Percentiles rank a stretch among this genome's conserved stretches.
phyloP scores from a whole-genome alignment of 495 filamentous ascomycete genomes.

The Penicillium salamii region DNA sequence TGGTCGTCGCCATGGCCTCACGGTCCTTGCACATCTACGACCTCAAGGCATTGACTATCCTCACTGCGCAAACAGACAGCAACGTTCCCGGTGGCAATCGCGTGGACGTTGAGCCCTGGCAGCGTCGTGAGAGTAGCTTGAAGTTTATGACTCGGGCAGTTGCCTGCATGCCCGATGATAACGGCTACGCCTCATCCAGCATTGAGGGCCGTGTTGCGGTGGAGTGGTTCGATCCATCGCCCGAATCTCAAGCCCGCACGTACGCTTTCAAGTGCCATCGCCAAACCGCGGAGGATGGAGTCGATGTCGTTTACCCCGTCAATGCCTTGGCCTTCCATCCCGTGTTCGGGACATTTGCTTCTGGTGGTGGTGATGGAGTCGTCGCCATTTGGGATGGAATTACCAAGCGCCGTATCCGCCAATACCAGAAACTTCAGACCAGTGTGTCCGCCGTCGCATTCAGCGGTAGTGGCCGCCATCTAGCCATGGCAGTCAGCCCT shows the following conservation, averaged over 20 bases:
- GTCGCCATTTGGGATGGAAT: slow-evolving; percentile 96
- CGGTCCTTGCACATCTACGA: slow-evolving; percentile 92
- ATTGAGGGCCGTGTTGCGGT: slow-evolving; percentile 95
- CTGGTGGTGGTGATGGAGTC: slow-evolving; percentile 88
- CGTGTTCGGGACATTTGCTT: slow-evolving; percentile 84
- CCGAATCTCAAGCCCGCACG: slow-evolving; percentile 81
- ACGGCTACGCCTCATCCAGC: slow-evolving; percentile 80
- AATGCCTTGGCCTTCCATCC: slow-evolving; percentile 94
- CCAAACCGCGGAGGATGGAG: slow-evolving; percentile 59
- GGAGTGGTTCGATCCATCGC: slow-evolving; percentile 91
- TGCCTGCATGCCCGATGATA: slow-evolving; percentile 94
- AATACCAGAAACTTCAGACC: slow-evolving; percentile 79
- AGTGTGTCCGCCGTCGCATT: slow-evolving; percentile 78
- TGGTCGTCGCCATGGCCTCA: slow-evolving; percentile 94
- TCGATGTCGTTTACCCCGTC: slow-evolving; percentile 92
- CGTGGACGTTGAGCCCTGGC: slow-evolving; percentile 73
- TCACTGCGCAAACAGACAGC: slow-evolving; percentile 49
- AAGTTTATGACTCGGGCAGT: slow-evolving; percentile 95
- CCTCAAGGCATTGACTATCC: slow-evolving; percentile 59
- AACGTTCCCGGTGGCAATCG: slow-evolving; percentile 30
- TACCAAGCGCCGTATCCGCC: slow-evolving; percentile 83
- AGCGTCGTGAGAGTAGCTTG: slow-evolving; percentile 82
- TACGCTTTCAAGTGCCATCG: slow-evolving; percentile 99
- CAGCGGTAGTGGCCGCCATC: slow-evolving; percentile 71
- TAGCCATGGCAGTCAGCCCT: slow-evolving; percentile 82